Percentiles rank a stretch among this genome's conserved stretches.
These are phyloP conservation scores for Claviceps fusiformis DNA, from an alignment of 2,329 filamentous ascomycete species.

Conservation along the genomic window DNA sequence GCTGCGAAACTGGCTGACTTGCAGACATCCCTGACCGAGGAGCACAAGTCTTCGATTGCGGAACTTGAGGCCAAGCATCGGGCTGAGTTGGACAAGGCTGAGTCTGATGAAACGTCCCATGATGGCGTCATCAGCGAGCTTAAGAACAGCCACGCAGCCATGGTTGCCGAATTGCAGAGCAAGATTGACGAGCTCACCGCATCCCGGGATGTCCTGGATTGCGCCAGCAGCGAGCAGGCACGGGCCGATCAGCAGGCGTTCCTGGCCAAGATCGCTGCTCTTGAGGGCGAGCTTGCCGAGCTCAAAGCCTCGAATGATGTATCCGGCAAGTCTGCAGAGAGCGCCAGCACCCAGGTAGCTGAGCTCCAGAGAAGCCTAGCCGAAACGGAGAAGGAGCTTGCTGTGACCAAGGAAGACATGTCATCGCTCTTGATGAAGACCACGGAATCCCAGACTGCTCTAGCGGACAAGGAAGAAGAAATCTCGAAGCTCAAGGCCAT, in stretches of 20 bases:
- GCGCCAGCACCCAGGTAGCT: conserved; percentile 24
- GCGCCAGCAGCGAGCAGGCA: conserved; percentile 29
- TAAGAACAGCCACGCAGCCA: conserved; percentile 34
- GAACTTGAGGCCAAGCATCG: conserved; percentile 40
- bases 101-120: conserved; percentile 30
- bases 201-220: conserved; percentile 31
- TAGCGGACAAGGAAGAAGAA: conserved; percentile 32
- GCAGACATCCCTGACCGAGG: conserved; percentile 32
- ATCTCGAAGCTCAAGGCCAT: conserved; percentile 38
- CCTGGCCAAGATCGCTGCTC: conserved; percentile 29
- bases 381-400: conserved; percentile 32
- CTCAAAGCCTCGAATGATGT: conserved; percentile 34
- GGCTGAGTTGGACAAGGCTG: conserved; percentile 33
- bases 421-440: conserved; percentile 35
- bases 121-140: conserved; percentile 37
- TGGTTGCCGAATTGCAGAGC: conserved; percentile 35
- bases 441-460: conserved; percentile 31
- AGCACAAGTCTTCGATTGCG: conserved; percentile 34
- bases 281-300: conserved; percentile 39
- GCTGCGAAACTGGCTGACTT: conserved; percentile 35
- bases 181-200: conserved; percentile 40
- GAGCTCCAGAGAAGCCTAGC: conserved; percentile 27
- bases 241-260: conserved; percentile 32
- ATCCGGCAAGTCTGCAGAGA: conserved; percentile 31
- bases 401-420: conserved; percentile 26